phyloP scores from a whole-genome alignment of 2,329 filamentous ascomycete genomes.

The Fusarium sp. region DNA sequence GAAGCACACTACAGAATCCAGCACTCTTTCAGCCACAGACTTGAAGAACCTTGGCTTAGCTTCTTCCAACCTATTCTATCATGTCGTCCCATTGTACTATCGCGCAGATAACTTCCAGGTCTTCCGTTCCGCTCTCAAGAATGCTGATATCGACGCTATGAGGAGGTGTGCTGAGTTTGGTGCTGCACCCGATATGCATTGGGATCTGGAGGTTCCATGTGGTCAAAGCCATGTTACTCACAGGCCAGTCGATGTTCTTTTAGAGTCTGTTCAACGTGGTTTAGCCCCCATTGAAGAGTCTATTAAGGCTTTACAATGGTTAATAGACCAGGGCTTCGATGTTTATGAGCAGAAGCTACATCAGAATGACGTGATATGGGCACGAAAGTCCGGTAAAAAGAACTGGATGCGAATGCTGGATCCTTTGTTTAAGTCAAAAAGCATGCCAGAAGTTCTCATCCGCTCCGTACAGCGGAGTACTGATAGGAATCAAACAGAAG shows the following conservation, averaged over 20 bases:
- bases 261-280: background rate
- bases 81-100: background rate
- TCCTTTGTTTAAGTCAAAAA: rapidly evolving
- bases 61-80: background rate
- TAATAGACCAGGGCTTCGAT: rapidly evolving
- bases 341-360: background rate
- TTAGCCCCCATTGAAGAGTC: rapidly evolving
- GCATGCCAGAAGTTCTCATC: background rate
- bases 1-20: background rate
- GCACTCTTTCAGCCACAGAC: background rate
- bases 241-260: background rate
- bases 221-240: background rate
- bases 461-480: background rate
- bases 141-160: background rate
- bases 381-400: rapidly evolving
- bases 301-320: background rate
- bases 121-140: background rate
- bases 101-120: background rate
- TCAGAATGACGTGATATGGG: background rate
- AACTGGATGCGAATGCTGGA: background rate
- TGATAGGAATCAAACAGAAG: background rate
- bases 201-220: background rate
- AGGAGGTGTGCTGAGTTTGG: background rate
- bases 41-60: background rate
- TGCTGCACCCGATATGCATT: background rate